These are phyloP conservation scores for Vararia minispora DNA, from an alignment of 768 basidiomycete genomes.

Conservation along the genomic window DNA sequence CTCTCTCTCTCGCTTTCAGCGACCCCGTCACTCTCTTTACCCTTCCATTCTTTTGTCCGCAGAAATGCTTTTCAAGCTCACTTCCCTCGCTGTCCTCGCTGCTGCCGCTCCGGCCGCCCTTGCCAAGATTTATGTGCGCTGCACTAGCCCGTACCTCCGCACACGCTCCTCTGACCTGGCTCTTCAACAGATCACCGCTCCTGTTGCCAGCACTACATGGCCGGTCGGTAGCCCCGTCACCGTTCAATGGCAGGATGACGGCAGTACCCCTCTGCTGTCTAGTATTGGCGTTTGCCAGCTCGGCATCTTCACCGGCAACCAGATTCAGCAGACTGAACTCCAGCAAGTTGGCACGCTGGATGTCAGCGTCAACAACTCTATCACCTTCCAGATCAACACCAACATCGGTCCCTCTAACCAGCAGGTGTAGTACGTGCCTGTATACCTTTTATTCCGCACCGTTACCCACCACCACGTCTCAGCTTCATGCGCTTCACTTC, in stretches of 20 bases:
- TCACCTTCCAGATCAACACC: slow-evolving; percentile 41
- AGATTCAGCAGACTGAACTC: slow-evolving; percentile 49
- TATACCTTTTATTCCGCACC: not conserved
- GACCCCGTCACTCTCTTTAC: slow-evolving; percentile 8
- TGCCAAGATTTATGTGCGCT: slow-evolving; percentile 10
- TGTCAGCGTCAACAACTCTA: slow-evolving; percentile 34
- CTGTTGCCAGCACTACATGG: slow-evolving; percentile 34
- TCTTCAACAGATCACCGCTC: slow-evolving; percentile 41
- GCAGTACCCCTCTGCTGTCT: slow-evolving; percentile 32
- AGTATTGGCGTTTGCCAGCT: slow-evolving; percentile 41
- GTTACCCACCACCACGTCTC: too few relatives aligned
- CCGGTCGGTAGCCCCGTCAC: slow-evolving; percentile 37
- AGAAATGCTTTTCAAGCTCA: slow-evolving; percentile 10
- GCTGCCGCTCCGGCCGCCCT: slow-evolving; percentile 5
- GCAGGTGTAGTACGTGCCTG: not conserved
- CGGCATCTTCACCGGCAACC: slow-evolving; percentile 55
- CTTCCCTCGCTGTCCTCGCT: slow-evolving; percentile 7
- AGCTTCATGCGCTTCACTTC: slow-evolving; percentile 80
- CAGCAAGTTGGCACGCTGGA: slow-evolving; percentile 42
- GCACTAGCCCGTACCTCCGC: not conserved
- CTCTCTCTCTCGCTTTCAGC: slow-evolving; percentile 2
- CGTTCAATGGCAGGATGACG: slow-evolving; percentile 52
- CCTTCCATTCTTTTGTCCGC: slow-evolving; percentile 6
- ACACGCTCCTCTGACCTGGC: not conserved
- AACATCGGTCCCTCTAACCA: slow-evolving; percentile 34